Evolutionary conservation across 2,329 filamentous ascomycete genomes (phyloP), one percentile per base, ranked within the genome.

Genomic region (Epichloe festucae): DNA sequence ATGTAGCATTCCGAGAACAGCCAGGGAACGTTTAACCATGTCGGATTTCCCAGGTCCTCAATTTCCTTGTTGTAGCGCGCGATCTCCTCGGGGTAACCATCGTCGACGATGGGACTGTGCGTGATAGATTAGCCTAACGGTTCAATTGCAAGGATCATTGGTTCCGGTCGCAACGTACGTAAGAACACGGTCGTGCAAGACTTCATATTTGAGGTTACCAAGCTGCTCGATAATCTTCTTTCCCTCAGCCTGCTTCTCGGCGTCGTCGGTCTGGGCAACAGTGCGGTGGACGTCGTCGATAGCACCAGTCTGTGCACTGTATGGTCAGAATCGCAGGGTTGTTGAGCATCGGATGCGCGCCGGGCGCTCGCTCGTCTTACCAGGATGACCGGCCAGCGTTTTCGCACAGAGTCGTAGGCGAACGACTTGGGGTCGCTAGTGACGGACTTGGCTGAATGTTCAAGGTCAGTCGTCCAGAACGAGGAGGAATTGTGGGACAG

Each of bases 221-320:
- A 98, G 75, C 58, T 85, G 78, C 63, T 86, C 81, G 42, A 95
- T 78, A 54, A 98, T 89, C 60, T 73, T 75, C 73, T 96, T 96
- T 61, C 93, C 93, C 67, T 97, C 93, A 23, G 78, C 78, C 36
- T 75, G 69, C 63, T 85, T 85, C 53, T 80, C 76, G 10, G 81
- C 68, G 49, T 88, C 80, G 38, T 77, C 73, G 49, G 74, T 73
- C 53, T 73, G 70, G 36, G 74, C 73, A 4, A 85, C 77, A 7
- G 86, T 76, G 49, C 87, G 86, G 70, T 95, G 89, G n/a, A 95
- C 77, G 67, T 97, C 91, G 65, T 98, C 91, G 62, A 98, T 93
- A 52, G 85, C 87, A 65, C 89, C 82, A 15, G 93, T 97, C 88
- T 94, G 55, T 0, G 11, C 0, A 3, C 7, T 19, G 8, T 10